Evolutionary conservation across 345 rosid genomes (phyloP).

Genomic region (Orychophragmus violaceus): DNA sequence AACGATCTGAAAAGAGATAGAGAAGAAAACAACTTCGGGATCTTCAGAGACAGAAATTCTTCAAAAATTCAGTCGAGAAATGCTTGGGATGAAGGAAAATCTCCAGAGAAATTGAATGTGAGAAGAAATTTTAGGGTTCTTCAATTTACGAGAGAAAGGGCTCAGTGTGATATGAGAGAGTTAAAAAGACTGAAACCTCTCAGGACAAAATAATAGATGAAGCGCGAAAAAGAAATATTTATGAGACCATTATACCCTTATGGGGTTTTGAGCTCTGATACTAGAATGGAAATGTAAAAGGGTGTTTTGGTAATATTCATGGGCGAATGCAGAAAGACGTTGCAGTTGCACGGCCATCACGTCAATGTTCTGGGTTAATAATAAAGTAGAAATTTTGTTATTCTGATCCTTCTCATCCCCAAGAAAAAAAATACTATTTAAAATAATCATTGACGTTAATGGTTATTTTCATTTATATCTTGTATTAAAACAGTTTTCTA

Average conservation of each 20-base stretch:
- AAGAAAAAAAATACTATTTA: not conserved
- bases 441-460: not conserved
- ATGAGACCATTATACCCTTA: slow-evolving; percentile 12
- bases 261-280: slow-evolving; percentile 2
- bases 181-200: not conserved
- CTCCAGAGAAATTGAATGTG: not conserved
- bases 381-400: not conserved
- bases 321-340: slow-evolving; percentile 14
- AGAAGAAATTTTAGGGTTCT: not conserved
- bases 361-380: not conserved
- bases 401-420: not conserved
- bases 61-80: not conserved
- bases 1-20: not conserved
- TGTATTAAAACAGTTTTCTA: not conserved
- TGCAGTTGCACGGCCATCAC: slow-evolving; percentile 29
- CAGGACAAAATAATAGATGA: not conserved
- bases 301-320: not conserved
- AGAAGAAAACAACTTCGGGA: not conserved
- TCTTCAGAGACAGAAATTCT: not conserved
- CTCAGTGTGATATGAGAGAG: not conserved
- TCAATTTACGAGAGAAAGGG: not conserved
- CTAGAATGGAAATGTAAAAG: not conserved
- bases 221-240: slow-evolving; percentile 25
- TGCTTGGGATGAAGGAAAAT: not conserved
- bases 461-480: not conserved